A percentile compares a stretch with the other conserved stretches of the same genome.
These are phyloP conservation scores for Agarophyton chilense DNA, from an alignment of 23 red algal genomes.

Conservation along the genomic window DNA sequence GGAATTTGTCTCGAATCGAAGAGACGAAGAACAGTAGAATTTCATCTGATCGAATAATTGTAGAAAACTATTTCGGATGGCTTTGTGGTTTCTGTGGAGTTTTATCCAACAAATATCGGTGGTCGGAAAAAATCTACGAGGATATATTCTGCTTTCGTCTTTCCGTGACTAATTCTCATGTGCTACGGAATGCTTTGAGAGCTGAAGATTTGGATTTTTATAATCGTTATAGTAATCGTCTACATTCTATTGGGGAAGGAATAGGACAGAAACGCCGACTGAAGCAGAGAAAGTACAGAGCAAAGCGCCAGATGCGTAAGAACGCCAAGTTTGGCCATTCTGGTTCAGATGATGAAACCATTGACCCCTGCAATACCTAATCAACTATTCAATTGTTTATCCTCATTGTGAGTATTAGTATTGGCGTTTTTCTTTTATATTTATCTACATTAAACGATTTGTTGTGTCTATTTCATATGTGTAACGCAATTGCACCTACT, in stretches of 20 bases:
- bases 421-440: no score
- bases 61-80: constrained; percentile 26
- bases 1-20: background rate
- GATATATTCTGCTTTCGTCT: background rate
- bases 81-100: background rate
- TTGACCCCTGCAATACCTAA: no score
- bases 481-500: no score
- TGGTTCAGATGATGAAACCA: no score
- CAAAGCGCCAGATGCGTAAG: no score
- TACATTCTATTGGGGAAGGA: background rate
- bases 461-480: no score
- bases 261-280: background rate
- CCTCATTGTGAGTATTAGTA: no score
- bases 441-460: no score
- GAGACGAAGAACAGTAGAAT: background rate
- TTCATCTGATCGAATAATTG: constrained; percentile 36
- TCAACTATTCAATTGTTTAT: no score
- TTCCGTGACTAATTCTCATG: background rate
- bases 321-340: no score
- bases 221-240: background rate
- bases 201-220: background rate
- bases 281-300: background rate
- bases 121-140: background rate
- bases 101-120: background rate
- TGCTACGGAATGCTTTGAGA: background rate